Percentiles rank a stretch among this genome's conserved stretches.
Evolutionary conservation across 139 green algal species (phyloP).

Genomic region (Ulvella scutata): DNA sequence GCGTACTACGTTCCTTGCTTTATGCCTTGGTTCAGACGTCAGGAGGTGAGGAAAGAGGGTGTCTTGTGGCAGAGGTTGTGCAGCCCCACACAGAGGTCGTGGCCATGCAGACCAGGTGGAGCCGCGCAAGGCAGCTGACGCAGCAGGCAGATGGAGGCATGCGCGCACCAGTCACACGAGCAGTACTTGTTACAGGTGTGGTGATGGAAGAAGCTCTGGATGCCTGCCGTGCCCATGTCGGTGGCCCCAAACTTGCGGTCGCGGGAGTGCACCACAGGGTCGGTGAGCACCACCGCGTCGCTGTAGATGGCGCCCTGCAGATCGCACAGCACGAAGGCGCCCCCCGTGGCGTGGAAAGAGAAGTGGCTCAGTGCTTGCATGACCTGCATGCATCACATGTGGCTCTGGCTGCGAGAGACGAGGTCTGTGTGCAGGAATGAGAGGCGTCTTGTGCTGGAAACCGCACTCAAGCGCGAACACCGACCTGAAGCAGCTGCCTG

Average conservation of each 20-base stretch:
- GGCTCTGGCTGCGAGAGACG: background rate
- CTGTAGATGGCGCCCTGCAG: conserved; percentile 5
- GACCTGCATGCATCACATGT: background rate
- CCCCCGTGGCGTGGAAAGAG: conserved; percentile 9
- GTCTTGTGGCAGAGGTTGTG: too few species aligned
- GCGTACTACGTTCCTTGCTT: too few species aligned
- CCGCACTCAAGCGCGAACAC: background rate
- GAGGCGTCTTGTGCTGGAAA: background rate
- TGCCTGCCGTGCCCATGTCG: conserved; percentile 5
- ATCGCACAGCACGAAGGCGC: conserved; percentile 10
- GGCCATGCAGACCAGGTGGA: too few species aligned
- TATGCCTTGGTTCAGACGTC: too few species aligned
- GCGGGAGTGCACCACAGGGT: conserved; percentile 9
- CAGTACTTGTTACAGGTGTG: conserved; percentile 7
- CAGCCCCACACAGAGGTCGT: too few species aligned
- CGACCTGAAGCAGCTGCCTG: too few species aligned
- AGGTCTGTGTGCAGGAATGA: background rate
- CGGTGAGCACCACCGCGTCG: background rate
- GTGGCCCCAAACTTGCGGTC: conserved; percentile 2
- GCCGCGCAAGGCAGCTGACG: too few species aligned
- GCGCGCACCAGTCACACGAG: background rate
- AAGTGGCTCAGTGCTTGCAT: conserved; percentile 18
- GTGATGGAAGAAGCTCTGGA: conserved; percentile 7
- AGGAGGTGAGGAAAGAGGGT: too few species aligned
- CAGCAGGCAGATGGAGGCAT: too few species aligned